A percentile compares a stretch with the other conserved stretches of the same genome.
phyloP scores from a whole-genome alignment of 805 yeast genomes.

The Sporopachydermia lactativora region DNA sequence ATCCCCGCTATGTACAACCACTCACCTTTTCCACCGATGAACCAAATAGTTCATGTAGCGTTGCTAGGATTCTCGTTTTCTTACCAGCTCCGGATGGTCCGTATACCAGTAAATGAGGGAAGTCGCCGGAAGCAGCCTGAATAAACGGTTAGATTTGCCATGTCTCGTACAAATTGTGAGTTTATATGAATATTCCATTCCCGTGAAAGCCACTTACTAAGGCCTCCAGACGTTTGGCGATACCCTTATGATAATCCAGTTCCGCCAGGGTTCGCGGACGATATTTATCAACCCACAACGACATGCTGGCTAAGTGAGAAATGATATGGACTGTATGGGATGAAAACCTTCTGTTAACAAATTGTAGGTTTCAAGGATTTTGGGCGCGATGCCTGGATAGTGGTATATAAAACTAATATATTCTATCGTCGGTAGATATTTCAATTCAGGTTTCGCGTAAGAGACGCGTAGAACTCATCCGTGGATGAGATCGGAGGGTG shows the following conservation, averaged over 20 bases:
- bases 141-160: slow-evolving; percentile 2
- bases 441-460: no score
- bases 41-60: slow-evolving; percentile 72
- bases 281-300: slow-evolving; percentile 94
- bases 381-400: no score
- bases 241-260: slow-evolving; percentile 51
- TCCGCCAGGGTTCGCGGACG: slow-evolving; percentile 58
- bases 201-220: slow-evolving; percentile 27
- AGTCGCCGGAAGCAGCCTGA: slow-evolving; percentile 55
- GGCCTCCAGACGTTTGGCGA: slow-evolving; percentile 51
- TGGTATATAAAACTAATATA: no score
- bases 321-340: no score
- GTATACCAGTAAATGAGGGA: slow-evolving; percentile 84
- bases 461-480: no score
- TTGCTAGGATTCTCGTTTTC: slow-evolving; percentile 79
- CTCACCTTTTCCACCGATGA: slow-evolving; percentile 48
- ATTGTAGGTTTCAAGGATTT: no score
- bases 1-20: no score
- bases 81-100: slow-evolving; percentile 98
- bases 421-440: no score
- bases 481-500: no score
- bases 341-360: no score
- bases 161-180: slow-evolving; percentile 5
- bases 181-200: no score
- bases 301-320: no score